Evolutionary conservation across 2,329 filamentous ascomycete species (phyloP).

Genomic region (Endoconidiophora laricicola): DNA sequence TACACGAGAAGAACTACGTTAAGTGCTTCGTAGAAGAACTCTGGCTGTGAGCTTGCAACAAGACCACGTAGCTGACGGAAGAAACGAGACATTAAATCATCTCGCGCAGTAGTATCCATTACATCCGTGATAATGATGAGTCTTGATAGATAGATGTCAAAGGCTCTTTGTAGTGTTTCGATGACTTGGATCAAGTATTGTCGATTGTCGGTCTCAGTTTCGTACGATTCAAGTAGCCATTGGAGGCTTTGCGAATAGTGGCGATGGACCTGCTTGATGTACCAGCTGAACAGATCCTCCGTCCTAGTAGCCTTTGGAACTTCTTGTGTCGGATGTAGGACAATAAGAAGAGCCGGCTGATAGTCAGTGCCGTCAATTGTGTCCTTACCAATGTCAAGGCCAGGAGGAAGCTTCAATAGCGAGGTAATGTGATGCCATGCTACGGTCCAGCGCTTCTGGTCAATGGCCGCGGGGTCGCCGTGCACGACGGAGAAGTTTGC

Average conservation of each 20-base stretch:
- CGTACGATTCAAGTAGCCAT: constrained; percentile 30
- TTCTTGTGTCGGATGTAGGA: constrained; percentile 30
- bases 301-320: constrained; percentile 34
- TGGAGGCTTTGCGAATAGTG: constrained; percentile 45
- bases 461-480: constrained; percentile 18
- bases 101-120: background rate
- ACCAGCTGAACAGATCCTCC: constrained; percentile 42
- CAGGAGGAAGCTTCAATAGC: constrained; percentile 37
- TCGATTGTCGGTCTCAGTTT: too few relatives aligned
- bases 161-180: too few relatives aligned
- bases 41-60: constrained; percentile 44
- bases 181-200: too few relatives aligned
- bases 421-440: constrained; percentile 47
- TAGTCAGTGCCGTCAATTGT: constrained; percentile 35
- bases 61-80: constrained; percentile 45
- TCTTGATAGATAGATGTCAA: too few relatives aligned
- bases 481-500: background rate
- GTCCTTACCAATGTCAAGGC: constrained; percentile 34
- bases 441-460: constrained; percentile 42
- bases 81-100: constrained; percentile 27
- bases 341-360: constrained; percentile 33
- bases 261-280: constrained; percentile 41
- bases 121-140: background rate
- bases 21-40: constrained; percentile 36
- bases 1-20: constrained; percentile 16